These are phyloP conservation scores for Candida sithepensis DNA, from an alignment of 805 yeast species.

Conservation along the genomic window DNA sequence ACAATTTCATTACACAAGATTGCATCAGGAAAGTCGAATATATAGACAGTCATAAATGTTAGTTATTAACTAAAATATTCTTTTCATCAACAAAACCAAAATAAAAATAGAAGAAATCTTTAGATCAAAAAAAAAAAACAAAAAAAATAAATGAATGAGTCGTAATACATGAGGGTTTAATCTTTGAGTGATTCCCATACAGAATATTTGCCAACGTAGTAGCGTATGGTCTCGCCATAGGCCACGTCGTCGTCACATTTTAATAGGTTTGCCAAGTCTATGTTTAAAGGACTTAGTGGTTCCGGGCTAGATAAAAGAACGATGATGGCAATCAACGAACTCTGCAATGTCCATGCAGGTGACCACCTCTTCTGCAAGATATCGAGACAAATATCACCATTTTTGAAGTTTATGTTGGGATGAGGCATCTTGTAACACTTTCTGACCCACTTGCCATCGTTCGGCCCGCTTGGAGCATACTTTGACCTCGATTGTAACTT, in stretches of 20 bases:
- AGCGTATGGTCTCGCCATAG: conserved; percentile 39
- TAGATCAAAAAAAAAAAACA: not conserved
- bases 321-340: conserved; percentile 54
- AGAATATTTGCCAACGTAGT: conserved; percentile 30
- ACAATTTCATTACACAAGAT: not conserved
- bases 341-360: conserved; percentile 66
- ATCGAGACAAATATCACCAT: conserved; percentile 72
- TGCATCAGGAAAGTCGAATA: not conserved
- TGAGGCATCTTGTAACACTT: conserved; percentile 37
- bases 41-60: not conserved
- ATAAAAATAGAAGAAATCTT: not conserved
- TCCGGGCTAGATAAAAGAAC: conserved; percentile 61
- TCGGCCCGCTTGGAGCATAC: not conserved
- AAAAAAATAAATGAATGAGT: not conserved
- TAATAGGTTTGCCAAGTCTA: conserved; percentile 62
- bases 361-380: conserved; percentile 61
- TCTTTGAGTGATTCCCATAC: conserved; percentile 12
- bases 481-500: conserved; percentile 4
- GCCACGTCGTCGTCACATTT: conserved; percentile 45
- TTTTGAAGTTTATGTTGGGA: conserved; percentile 44
- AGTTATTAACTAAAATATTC: not conserved
- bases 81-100: not conserved
- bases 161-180: too few relatives aligned
- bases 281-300: conserved; percentile 66
- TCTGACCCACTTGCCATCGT: not conserved